Percentiles rank a stretch among this genome's conserved stretches.
Conservation (phyloP, 208 protist species). For the Naegleria fowleri region DNA sequence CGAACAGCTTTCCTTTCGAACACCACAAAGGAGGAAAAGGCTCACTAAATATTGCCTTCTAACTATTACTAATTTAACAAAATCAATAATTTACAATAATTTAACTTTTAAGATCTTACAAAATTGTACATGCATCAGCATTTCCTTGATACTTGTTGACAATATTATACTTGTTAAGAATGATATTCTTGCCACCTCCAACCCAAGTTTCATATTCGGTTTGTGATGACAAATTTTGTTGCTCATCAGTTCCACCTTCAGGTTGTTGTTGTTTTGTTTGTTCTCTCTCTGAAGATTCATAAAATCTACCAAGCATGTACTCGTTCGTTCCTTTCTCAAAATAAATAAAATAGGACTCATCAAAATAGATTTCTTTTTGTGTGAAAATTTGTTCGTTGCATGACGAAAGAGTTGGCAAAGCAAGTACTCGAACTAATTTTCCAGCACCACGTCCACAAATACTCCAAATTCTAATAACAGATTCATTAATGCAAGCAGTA, state of each 20-base stretch:
- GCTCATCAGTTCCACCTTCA: background rate
- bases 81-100: too few species aligned
- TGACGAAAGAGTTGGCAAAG: background rate
- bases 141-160: background rate
- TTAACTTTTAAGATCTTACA: background rate
- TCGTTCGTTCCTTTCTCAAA: slow-evolving; percentile 24
- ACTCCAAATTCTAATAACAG: background rate
- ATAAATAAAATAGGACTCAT: background rate
- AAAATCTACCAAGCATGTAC: background rate
- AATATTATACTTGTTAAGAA: background rate
- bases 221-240: background rate
- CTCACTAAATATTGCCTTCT: too few species aligned
- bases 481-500: background rate
- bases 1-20: too few species aligned
- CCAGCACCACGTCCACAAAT: background rate
- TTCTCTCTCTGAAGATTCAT: background rate
- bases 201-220: background rate
- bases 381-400: background rate
- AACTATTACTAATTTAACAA: too few species aligned
- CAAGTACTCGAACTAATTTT: background rate
- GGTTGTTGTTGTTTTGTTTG: too few species aligned
- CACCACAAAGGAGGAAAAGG: too few species aligned
- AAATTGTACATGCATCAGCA: background rate
- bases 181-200: background rate
- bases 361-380: background rate